Percentiles rank a stretch among this genome's conserved stretches.
Conservation (phyloP, 768 basidiomycete species). For the Rhodosporidiobolus sp. region DNA sequence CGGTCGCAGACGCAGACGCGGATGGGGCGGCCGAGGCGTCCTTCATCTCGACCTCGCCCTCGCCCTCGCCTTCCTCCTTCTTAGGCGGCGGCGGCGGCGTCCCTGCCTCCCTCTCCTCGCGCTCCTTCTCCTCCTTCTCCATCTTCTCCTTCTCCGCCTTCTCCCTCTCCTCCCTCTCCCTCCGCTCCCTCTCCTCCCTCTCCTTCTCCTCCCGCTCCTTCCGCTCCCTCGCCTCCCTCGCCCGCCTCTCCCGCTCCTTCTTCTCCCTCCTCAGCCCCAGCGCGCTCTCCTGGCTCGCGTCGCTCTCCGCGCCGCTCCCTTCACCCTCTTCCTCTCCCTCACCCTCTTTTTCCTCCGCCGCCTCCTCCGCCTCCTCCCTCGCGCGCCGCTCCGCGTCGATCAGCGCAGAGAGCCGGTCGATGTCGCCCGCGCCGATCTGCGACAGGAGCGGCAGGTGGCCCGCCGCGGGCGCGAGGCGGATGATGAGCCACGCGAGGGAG, state of each 20-base stretch:
- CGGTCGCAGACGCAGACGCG: too few relatives aligned
- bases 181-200: neutral
- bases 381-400: slow-evolving; percentile 42
- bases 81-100: neutral
- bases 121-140: neutral
- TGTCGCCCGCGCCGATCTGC: slow-evolving; percentile 74
- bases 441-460: slow-evolving; percentile 68
- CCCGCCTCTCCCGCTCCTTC: neutral
- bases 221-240: neutral
- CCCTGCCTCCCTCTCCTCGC: neutral
- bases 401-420: slow-evolving; percentile 54
- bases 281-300: neutral
- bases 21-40: neutral
- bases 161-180: neutral
- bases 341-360: neutral
- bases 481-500: slow-evolving; percentile 73
- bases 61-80: neutral
- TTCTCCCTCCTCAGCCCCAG: neutral
- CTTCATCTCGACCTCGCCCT: neutral
- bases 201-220: neutral
- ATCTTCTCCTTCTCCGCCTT: neutral
- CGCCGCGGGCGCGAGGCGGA: slow-evolving; percentile 67
- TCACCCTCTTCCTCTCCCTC: neutral
- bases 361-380: slow-evolving; percentile 5
- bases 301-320: neutral